phyloP scores from a whole-genome alignment of 1,139 yeast species.

The Scheffersomyces quercinus region DNA sequence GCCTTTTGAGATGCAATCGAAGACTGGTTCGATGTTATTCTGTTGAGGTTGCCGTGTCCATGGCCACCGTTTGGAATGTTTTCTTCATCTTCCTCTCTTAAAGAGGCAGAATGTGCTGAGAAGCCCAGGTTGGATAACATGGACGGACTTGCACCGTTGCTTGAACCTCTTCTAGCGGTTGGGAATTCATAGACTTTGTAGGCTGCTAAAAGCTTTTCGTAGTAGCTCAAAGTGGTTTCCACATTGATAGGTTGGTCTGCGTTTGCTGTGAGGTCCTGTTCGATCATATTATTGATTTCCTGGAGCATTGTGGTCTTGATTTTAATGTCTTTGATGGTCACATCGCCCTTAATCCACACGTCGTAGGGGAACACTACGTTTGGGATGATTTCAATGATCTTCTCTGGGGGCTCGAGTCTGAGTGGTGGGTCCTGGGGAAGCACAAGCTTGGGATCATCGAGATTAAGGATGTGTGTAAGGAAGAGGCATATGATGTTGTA shows the following conservation, averaged over 20 bases:
- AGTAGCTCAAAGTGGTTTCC: slow-evolving; percentile 32
- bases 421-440: neutral
- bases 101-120: slow-evolving; percentile 5
- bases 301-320: slow-evolving; percentile 35
- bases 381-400: slow-evolving; percentile 30
- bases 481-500: slow-evolving; percentile 26
- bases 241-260: slow-evolving; percentile 17
- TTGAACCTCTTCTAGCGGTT: slow-evolving; percentile 5
- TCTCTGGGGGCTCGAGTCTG: neutral
- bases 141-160: neutral
- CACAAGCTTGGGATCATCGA: slow-evolving; percentile 12
- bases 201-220: slow-evolving; percentile 37
- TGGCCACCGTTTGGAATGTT: slow-evolving; percentile 4
- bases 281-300: slow-evolving; percentile 38
- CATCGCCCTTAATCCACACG: slow-evolving; percentile 39
- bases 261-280: slow-evolving; percentile 21
- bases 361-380: slow-evolving; percentile 39
- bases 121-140: neutral
- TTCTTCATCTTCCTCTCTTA: slow-evolving; percentile 32
- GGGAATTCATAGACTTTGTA: slow-evolving; percentile 38
- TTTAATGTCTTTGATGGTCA: slow-evolving; percentile 32
- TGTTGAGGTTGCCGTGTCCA: slow-evolving; percentile 11
- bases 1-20: slow-evolving; percentile 12
- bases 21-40: slow-evolving; percentile 15
- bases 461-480: slow-evolving; percentile 21